phyloP scores from a whole-genome alignment of 2,329 filamentous ascomycete species.

The Aphanoascus verrucosus region DNA sequence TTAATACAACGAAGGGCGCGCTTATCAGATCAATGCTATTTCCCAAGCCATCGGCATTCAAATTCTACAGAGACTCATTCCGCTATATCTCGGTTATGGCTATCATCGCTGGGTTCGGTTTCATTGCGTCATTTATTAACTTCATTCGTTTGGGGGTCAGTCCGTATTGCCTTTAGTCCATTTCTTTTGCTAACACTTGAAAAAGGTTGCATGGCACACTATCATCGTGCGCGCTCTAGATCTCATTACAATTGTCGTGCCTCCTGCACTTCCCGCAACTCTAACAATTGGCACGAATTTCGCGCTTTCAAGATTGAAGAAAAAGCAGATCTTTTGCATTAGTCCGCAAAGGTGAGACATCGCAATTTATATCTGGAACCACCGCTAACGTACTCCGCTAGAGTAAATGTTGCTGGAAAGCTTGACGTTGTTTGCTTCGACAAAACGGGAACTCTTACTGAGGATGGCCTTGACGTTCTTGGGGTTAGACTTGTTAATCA shows the following conservation, averaged over 20 bases:
- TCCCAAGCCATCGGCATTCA: constrained; percentile 95
- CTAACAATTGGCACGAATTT: constrained; percentile 96
- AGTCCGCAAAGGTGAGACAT: constrained; percentile 60
- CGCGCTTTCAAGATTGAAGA: constrained; percentile 72
- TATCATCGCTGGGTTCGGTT: constrained; percentile 71
- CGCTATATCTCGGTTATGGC: constrained; percentile 97
- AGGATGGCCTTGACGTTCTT: constrained; percentile 81
- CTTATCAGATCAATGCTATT: constrained; percentile 97
- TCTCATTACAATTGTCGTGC: constrained; percentile 94
- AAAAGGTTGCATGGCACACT: constrained; percentile 65
- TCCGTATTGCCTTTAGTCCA: neutral
- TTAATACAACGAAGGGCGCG: constrained; percentile 94
- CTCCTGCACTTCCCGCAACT: constrained; percentile 85
- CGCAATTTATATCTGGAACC: constrained; percentile 5
- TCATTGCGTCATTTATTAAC: constrained; percentile 83
- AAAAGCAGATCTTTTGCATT: constrained; percentile 91
- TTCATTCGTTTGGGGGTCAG: constrained; percentile 65
- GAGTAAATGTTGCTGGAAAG: constrained; percentile 93
- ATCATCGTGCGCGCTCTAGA: constrained; percentile 89
- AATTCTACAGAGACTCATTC: constrained; percentile 96
- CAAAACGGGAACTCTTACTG: constrained; percentile 75
- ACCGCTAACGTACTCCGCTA: constrained; percentile 16
- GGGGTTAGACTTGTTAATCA: constrained; percentile 69
- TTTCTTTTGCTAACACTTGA: constrained; percentile 17
- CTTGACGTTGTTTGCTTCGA: constrained; percentile 75